phyloP scores from a whole-genome alignment of 495 filamentous ascomycete genomes.

The Aspergillus bertholletiae region DNA sequence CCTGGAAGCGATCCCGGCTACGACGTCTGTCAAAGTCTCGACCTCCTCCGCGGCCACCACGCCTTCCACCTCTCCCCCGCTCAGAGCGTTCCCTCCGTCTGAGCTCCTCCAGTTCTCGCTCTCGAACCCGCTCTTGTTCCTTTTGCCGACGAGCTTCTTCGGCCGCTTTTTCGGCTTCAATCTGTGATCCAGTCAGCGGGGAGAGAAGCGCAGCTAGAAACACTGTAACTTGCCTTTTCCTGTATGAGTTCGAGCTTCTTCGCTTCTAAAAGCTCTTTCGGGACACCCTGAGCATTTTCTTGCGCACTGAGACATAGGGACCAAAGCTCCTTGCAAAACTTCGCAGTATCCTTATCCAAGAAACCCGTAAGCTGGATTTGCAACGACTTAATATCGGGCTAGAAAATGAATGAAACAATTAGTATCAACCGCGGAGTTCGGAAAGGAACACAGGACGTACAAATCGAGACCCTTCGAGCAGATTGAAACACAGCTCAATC shows the following conservation, averaged over 20 bases:
- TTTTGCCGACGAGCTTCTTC: slow-evolving; percentile 68
- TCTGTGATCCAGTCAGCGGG: slow-evolving; percentile 44
- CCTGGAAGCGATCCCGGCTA: slow-evolving; percentile 50
- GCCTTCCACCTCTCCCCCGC: slow-evolving; percentile 57
- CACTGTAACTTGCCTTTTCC: slow-evolving; percentile 70
- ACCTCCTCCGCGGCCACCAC: slow-evolving; percentile 49
- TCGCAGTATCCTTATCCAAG: slow-evolving; percentile 85
- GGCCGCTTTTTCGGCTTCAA: slow-evolving; percentile 77
- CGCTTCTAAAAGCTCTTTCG: slow-evolving; percentile 89
- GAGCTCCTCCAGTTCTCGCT: slow-evolving; percentile 60
- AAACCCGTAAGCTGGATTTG: slow-evolving; percentile 94
- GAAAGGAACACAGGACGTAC: slow-evolving; percentile 49
- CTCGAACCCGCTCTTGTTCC: slow-evolving; percentile 58
- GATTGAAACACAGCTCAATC: slow-evolving; percentile 85
- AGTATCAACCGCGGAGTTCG: background rate
- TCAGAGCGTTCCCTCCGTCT: slow-evolving; percentile 73
- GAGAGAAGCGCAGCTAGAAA: background rate
- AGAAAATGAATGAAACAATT: slow-evolving; percentile 3
- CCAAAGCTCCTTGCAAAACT: slow-evolving; percentile 95
- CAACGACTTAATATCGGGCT: slow-evolving; percentile 94
- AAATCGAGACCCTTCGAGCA: slow-evolving; percentile 75
- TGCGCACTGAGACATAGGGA: slow-evolving; percentile 86
- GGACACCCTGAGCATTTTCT: slow-evolving; percentile 81
- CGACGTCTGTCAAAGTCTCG: slow-evolving; percentile 46
- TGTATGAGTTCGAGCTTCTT: slow-evolving; percentile 94